Evolutionary conservation across 1,284 basidiomycete genomes (phyloP), one percentile per base, ranked within the genome.

Genomic region (Irpex sp.): DNA sequence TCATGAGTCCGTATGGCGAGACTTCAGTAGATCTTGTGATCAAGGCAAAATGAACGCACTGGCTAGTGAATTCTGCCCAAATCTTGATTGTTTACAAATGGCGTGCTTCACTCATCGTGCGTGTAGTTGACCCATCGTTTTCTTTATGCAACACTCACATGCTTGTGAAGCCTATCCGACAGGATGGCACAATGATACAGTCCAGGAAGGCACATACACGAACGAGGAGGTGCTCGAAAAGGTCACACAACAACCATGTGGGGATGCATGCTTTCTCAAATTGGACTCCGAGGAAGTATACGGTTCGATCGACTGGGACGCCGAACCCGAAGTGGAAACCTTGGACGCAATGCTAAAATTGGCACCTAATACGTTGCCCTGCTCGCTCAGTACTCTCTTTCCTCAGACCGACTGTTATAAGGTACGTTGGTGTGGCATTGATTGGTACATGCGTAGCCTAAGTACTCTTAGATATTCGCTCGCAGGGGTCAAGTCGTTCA

Each of bases 31-130:
- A 17, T 17, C 7, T 17, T 6, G n/a, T 26, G 33, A 35, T 47
- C 55, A 31, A 4, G 60, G 59, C 13, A 33, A 64, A 13, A 60
- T 60, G 47, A 57, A 57, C 36, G 36, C 60, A 50, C 54, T 66
- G 11, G 51, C 21, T 15, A 21, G 58, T 7, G 46, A 64, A n/a
- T 78, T 77, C 53, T 79, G 78, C 58, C 66, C 72, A 4, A 73
- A 70, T 60, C 62, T 73, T 4, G 69, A 68, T 49, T 79, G 72
- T 54, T 37, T 69, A 5, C 33, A 66, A 9, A 51, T 58, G 0
- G 57, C 54, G 5, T 74, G 72, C 53, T 60, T 65, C 59, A 55
- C 63, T 7, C 72, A 74, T 58, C 61, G 71, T 72, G 66, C 21
- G 71, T 65, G 5, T 9, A n/a, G 13, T 26, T 31, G 3, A 19